Percentiles rank a stretch among this genome's conserved stretches.
Conservation (phyloP, 1,284 basidiomycete species). For the Sporisorium exsertum region DNA sequence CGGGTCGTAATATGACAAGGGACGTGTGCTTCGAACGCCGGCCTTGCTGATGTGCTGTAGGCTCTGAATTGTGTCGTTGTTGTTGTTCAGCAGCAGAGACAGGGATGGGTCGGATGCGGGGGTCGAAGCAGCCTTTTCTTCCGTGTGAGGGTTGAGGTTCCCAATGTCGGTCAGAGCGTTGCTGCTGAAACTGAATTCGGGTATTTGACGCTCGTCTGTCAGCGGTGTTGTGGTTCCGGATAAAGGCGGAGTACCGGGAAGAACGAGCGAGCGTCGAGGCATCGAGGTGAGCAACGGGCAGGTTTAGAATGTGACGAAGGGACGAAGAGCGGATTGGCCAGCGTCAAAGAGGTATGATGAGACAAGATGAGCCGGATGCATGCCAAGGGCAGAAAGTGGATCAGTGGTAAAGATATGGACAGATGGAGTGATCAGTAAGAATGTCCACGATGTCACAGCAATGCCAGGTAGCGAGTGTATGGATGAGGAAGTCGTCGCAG, state of each 20-base stretch:
- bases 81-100: not conserved
- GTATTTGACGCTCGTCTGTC: conserved; percentile 14
- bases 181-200: conserved; percentile 1
- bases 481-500: not conserved
- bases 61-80: not conserved
- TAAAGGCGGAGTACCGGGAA: conserved; percentile 31
- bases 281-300: not conserved
- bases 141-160: not conserved
- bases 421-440: not conserved
- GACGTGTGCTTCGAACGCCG: conserved; percentile 10
- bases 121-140: not conserved
- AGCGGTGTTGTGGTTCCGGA: conserved; percentile 30
- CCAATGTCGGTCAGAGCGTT: not conserved
- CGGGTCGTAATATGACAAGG: conserved; percentile 40
- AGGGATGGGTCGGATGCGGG: not conserved
- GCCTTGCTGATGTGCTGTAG: not conserved
- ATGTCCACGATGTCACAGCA: not conserved
- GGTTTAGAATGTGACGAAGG: not conserved
- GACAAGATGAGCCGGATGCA: not conserved
- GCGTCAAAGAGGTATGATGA: not conserved
- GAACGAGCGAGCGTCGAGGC: not conserved
- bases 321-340: not conserved
- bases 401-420: not conserved
- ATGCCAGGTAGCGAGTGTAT: not conserved
- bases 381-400: not conserved